Evolutionary conservation across 225 moss, liverwort and hornwort species (phyloP).

Genomic region (Straminergon stramineum): DNA sequence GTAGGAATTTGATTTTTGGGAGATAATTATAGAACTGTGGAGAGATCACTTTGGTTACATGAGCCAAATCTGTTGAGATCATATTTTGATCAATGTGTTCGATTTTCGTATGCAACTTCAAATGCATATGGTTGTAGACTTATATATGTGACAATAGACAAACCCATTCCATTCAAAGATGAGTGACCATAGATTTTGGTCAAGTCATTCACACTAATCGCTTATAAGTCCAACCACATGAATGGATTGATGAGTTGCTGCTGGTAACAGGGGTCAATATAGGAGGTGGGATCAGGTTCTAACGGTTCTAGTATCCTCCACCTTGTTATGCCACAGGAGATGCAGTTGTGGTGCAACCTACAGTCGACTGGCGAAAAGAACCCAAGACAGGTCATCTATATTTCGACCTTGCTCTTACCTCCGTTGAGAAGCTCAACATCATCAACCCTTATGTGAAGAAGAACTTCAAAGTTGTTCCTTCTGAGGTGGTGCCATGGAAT

Average conservation of each 20-base stretch:
- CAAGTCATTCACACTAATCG: not conserved
- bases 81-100: not conserved
- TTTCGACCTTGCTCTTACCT: slow-evolving; percentile 58
- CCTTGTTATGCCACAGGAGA: slow-evolving; percentile 55
- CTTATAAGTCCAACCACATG: not conserved
- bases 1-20: not conserved
- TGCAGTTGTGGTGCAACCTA: slow-evolving; percentile 58
- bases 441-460: slow-evolving; percentile 31
- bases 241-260: not conserved
- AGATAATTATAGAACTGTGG: not conserved
- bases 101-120: not conserved
- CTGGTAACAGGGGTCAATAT: not conserved
- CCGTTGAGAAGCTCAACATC: slow-evolving; percentile 52
- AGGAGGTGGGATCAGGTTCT: not conserved
- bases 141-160: not conserved
- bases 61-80: not conserved
- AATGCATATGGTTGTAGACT: not conserved
- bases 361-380: slow-evolving; percentile 61
- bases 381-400: slow-evolving; percentile 54
- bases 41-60: not conserved
- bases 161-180: not conserved
- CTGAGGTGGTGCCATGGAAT: slow-evolving; percentile 37
- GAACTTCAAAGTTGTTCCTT: slow-evolving; percentile 32
- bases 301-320: not conserved
- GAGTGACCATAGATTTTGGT: not conserved